phyloP scores from a whole-genome alignment of 2,329 filamentous ascomycete genomes.

The Neurospora sp. region DNA sequence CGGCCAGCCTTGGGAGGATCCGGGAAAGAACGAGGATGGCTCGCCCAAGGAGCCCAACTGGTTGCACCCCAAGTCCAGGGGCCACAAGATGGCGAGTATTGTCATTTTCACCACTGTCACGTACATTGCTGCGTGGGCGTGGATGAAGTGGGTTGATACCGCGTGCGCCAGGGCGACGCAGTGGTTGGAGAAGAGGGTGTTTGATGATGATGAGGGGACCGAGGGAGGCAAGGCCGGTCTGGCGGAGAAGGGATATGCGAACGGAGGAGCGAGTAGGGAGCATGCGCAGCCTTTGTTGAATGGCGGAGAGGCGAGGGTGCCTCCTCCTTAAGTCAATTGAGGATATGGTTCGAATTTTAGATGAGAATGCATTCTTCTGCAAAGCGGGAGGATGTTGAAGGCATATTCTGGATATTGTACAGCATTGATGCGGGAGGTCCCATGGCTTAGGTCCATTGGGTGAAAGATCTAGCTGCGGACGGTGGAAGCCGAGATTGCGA shows the following conservation, averaged over 20 bases:
- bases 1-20: slow-evolving; percentile 17
- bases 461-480: not conserved
- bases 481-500: not conserved
- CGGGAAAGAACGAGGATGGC: slow-evolving; percentile 26
- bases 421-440: not conserved
- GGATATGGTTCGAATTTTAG: not conserved
- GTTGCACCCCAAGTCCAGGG: slow-evolving; percentile 29
- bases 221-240: slow-evolving; percentile 7
- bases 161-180: slow-evolving; percentile 37
- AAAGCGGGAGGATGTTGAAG: not conserved
- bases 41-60: slow-evolving; percentile 31
- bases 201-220: slow-evolving; percentile 31
- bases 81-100: slow-evolving; percentile 30
- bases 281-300: not conserved
- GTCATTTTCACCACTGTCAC: slow-evolving; percentile 35
- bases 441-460: not conserved
- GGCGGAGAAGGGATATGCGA: slow-evolving; percentile 18
- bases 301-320: not conserved
- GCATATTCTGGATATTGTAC: not conserved
- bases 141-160: slow-evolving; percentile 42
- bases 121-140: slow-evolving; percentile 37
- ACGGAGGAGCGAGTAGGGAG: not conserved
- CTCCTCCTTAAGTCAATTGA: not conserved
- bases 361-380: not conserved
- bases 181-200: slow-evolving; percentile 37